Evolutionary conservation across 768 basidiomycete genomes (phyloP).

Genomic region (Calvatia gigantea): DNA sequence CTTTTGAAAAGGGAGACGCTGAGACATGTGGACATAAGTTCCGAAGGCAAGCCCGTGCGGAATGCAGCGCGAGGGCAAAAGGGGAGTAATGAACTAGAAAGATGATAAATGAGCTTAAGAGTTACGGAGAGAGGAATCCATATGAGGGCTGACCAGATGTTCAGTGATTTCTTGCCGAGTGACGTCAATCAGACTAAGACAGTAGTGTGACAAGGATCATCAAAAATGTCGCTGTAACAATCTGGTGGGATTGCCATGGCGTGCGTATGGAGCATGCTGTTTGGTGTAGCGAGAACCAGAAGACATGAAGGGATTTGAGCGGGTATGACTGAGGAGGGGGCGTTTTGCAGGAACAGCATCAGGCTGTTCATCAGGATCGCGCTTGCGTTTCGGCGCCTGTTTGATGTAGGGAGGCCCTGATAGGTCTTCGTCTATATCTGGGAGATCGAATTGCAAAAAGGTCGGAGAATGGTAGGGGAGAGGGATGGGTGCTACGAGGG

Average conservation of each 20-base stretch:
- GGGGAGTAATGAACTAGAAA: conserved; percentile 6
- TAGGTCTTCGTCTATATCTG: conserved; percentile 66
- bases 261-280: conserved; percentile 6
- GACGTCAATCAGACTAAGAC: conserved; percentile 11
- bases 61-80: not conserved
- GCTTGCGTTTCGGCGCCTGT: conserved; percentile 31
- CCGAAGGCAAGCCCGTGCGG: not conserved
- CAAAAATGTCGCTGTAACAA: conserved; percentile 8
- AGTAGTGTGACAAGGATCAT: conserved; percentile 8
- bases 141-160: conserved; percentile 5
- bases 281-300: not conserved
- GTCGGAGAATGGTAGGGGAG: conserved; percentile 69
- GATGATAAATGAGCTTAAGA: not conserved
- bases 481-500: conserved; percentile 65
- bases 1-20: not conserved
- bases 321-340: not conserved
- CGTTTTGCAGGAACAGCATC: conserved; percentile 33
- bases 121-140: not conserved
- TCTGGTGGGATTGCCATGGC: conserved; percentile 8
- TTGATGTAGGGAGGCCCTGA: conserved; percentile 62
- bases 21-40: not conserved
- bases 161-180: conserved; percentile 3
- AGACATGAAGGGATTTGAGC: conserved; percentile 3
- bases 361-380: conserved; percentile 22
- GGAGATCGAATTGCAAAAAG: conserved; percentile 64